These are phyloP conservation scores for Candida anglica DNA, from an alignment of 805 yeast genomes.

Conservation along the genomic window DNA sequence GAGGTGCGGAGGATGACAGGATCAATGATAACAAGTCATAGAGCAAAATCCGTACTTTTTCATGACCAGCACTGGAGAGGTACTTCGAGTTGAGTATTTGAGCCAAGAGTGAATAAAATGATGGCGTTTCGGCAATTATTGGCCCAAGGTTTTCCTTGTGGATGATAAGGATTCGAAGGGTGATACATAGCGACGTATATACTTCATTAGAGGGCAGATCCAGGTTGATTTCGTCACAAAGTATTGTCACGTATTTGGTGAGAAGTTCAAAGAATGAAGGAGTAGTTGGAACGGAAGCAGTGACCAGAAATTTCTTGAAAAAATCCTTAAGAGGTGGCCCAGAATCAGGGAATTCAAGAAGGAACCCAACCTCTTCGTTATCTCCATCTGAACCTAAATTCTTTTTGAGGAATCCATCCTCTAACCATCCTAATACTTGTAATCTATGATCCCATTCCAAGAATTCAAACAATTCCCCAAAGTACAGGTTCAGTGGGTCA, in stretches of 20 bases:
- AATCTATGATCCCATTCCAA: constrained; percentile 26
- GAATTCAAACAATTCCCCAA: constrained; percentile 36
- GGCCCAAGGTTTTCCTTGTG: constrained; percentile 50
- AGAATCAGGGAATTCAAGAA: too few species aligned
- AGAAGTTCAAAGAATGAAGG: too few species aligned
- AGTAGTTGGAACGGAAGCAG: too few species aligned
- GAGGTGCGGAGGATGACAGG: constrained; percentile 5
- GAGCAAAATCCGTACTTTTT: constrained; percentile 50
- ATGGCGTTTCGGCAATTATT: constrained; percentile 35
- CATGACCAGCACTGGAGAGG: constrained; percentile 28
- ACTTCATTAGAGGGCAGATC: too few species aligned
- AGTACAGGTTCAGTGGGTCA: constrained; percentile 25
- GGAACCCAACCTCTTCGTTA: too few species aligned
- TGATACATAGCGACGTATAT: constrained; percentile 38
- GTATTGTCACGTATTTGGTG: too few species aligned
- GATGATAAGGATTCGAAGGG: constrained; percentile 53
- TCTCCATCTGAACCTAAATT: background rate
- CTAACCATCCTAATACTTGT: constrained; percentile 22
- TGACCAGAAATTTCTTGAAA: constrained; percentile 38
- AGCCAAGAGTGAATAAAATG: constrained; percentile 45
- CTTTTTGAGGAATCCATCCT: constrained; percentile 20
- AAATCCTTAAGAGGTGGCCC: constrained; percentile 40
- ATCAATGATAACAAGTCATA: constrained; percentile 54
- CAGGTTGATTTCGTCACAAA: too few species aligned
- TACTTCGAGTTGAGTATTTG: constrained; percentile 41